A percentile compares a stretch with the other conserved stretches of the same genome.
phyloP scores from a whole-genome alignment of 2,329 filamentous ascomycete species.

The Sphaerulina musiva region DNA sequence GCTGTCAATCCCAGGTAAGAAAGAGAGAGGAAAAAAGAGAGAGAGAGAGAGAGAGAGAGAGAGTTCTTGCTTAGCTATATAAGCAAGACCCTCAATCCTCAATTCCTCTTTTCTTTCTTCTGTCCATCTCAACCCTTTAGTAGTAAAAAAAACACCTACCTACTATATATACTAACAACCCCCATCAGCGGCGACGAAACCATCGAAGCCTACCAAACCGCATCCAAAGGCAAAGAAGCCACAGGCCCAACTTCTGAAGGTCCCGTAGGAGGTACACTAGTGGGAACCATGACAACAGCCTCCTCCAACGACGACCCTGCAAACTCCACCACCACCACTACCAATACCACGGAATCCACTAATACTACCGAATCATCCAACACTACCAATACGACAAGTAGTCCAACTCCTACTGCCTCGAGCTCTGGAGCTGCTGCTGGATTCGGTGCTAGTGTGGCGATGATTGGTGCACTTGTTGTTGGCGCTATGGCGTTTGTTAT shows the following conservation, averaged over 20 bases:
- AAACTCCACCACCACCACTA: not conserved
- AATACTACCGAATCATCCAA: not conserved
- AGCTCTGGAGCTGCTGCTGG: not conserved
- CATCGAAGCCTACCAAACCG: not conserved
- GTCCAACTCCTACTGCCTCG: not conserved
- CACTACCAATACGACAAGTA: not conserved
- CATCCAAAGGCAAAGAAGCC: not conserved
- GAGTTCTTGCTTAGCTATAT: too few species aligned
- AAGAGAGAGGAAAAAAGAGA: too few species aligned
- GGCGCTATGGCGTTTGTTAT: slow-evolving; percentile 7
- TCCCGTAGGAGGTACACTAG: not conserved
- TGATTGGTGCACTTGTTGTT: slow-evolving; percentile 6
- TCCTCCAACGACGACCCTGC: not conserved
- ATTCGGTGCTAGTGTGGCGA: slow-evolving; percentile 2
- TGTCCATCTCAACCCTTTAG: too few species aligned
- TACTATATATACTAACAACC: too few species aligned
- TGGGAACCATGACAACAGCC: not conserved
- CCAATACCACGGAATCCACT: not conserved
- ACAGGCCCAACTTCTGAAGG: not conserved
- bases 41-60: too few species aligned
- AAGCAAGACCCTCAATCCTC: too few species aligned
- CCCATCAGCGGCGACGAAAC: slow-evolving; percentile 1
- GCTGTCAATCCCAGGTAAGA: slow-evolving; percentile 7
- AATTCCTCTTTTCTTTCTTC: too few species aligned
- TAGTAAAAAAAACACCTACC: too few species aligned